These are phyloP conservation scores for Isoetes engelmannii DNA, from an alignment of 83 land plant genomes.

Conservation along the genomic window DNA sequence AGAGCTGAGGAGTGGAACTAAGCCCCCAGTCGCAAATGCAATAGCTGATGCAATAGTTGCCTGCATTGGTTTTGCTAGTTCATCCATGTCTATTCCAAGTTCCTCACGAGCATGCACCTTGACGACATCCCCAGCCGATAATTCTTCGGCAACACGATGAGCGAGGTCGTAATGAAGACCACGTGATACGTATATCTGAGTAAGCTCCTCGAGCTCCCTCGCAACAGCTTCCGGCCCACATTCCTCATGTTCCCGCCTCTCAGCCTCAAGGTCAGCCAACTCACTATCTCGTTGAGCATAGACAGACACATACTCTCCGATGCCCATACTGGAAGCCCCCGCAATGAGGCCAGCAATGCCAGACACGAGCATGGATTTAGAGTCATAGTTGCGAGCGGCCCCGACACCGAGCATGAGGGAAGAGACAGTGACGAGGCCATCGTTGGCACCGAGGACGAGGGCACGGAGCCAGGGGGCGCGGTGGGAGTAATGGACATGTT, in stretches of 20 bases:
- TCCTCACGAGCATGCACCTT: conserved; percentile 6
- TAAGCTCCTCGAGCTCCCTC: conserved; percentile 13
- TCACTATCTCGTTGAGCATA: conserved; percentile 69
- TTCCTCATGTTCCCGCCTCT: background rate
- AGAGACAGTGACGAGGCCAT: conserved; percentile 51
- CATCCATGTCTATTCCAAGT: conserved; percentile 15
- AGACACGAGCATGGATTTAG: conserved; percentile 59
- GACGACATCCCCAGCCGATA: background rate
- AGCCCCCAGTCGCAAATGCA: conserved; percentile 58
- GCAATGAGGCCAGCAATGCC: conserved; percentile 83
- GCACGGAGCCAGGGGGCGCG: conserved; percentile 59
- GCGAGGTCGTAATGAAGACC: conserved; percentile 2
- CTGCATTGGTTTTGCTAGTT: conserved; percentile 50
- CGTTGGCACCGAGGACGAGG: conserved; percentile 56
- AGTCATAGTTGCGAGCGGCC: conserved; percentile 47
- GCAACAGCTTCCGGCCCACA: conserved; percentile 9
- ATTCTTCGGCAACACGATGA: conserved; percentile 3
- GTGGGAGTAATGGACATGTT: conserved; percentile 35
- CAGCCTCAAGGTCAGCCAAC: conserved; percentile 39
- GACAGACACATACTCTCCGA: conserved; percentile 85
- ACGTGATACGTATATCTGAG: conserved; percentile 8
- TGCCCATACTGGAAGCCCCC: conserved; percentile 89
- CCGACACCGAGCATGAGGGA: conserved; percentile 81
- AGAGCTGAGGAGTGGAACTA: conserved; percentile 55
- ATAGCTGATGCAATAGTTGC: conserved; percentile 65